phyloP scores from a whole-genome alignment of 345 rosid genomes.

The Eucalyptus sp. region DNA sequence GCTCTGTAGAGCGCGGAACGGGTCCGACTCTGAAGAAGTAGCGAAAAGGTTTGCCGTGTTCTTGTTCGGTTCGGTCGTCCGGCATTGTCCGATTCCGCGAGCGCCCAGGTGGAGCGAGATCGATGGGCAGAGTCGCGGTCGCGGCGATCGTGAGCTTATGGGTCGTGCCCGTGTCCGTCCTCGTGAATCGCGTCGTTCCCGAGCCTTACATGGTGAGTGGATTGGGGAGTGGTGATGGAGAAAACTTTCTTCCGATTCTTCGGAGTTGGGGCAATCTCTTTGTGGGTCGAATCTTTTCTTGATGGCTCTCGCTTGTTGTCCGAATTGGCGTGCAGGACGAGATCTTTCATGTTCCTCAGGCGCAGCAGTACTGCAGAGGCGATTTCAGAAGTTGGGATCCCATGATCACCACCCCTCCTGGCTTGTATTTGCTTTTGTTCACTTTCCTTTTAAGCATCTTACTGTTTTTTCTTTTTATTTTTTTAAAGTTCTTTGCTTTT shows the following conservation, averaged over 20 bases:
- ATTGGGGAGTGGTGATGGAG: background rate
- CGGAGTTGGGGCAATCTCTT: background rate
- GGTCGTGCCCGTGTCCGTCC: conserved; percentile 59
- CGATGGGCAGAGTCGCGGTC: conserved; percentile 59
- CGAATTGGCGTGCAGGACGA: conserved; percentile 55
- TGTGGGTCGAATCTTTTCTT: background rate
- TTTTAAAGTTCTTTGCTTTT: background rate
- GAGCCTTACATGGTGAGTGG: conserved; percentile 74
- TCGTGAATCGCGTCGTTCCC: conserved; percentile 63
- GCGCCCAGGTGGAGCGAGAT: background rate
- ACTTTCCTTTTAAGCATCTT: background rate
- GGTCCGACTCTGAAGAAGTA: background rate
- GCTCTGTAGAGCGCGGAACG: background rate
- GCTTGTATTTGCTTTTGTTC: conserved; percentile 36
- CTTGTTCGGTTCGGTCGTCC: background rate
- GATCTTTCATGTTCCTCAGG: conserved; percentile 90
- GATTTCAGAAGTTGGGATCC: conserved; percentile 90
- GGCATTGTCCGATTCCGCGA: background rate
- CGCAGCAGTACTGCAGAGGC: conserved; percentile 70
- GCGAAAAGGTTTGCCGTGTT: background rate
- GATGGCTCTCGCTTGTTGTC: background rate
- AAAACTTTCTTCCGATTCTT: background rate
- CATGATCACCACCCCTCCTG: conserved; percentile 99
- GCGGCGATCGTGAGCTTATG: conserved; percentile 63
- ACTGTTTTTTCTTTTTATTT: background rate